Conservation (phyloP, 2,329 filamentous ascomycete genomes). For the Sporothrix brunneoviolacea region DNA sequence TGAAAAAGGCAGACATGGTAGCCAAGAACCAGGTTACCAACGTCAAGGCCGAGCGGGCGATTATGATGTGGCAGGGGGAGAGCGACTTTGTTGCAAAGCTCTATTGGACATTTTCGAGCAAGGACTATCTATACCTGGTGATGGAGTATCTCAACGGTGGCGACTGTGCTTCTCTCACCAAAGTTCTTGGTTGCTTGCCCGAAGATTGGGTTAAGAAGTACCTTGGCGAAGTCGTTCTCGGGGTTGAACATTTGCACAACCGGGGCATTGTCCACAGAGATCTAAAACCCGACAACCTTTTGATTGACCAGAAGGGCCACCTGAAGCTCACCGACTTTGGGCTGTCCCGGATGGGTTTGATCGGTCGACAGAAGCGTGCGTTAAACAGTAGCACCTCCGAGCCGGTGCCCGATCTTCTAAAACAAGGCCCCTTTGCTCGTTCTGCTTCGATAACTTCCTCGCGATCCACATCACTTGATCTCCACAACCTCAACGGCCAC, state of each 20-base stretch:
- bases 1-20: slow-evolving; percentile 99
- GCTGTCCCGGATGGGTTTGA: slow-evolving; percentile 90
- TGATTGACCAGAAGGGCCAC: slow-evolving; percentile 95
- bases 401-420: slow-evolving; percentile 84
- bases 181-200: slow-evolving; percentile 81
- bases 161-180: slow-evolving; percentile 93
- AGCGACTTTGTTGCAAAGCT: slow-evolving; percentile 98
- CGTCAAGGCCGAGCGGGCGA: slow-evolving; percentile 95
- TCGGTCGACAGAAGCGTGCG: slow-evolving; percentile 92
- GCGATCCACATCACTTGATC: slow-evolving; percentile 86
- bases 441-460: slow-evolving; percentile 83
- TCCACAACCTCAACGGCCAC: slow-evolving; percentile 53
- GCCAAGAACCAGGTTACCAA: slow-evolving; percentile 99
- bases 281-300: slow-evolving; percentile 90
- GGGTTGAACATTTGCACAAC: slow-evolving; percentile 90
- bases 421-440: slow-evolving; percentile 83
- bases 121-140: slow-evolving; percentile 95
- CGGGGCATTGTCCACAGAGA: slow-evolving; percentile 95
- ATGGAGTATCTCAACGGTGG: slow-evolving; percentile 99
- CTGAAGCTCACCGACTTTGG: slow-evolving; percentile 97
- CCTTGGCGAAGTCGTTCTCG: slow-evolving; percentile 90
- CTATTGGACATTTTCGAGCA: slow-evolving; percentile 99
- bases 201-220: slow-evolving; percentile 99
- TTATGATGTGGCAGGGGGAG: slow-evolving; percentile 99
- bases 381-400: slow-evolving; percentile 71